Base-by-base conservation (phyloP, 1,284 basidiomycete species). In the Malassezia brasiliensis region DNA sequence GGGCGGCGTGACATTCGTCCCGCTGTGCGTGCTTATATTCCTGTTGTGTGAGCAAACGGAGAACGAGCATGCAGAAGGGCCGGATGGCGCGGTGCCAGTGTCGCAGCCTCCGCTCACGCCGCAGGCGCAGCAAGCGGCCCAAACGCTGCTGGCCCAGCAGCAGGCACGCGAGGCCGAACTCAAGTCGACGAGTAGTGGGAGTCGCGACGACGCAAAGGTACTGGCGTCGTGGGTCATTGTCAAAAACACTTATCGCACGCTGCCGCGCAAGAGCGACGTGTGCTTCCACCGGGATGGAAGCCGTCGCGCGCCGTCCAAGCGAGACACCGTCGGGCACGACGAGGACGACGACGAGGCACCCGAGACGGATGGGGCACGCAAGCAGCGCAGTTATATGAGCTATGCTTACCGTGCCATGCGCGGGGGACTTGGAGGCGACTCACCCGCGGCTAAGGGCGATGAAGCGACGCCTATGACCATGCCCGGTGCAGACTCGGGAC, bases 1-100 rank as follows among this genome's bases (percentile, higher is more conserved):
- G n/a, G 70, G 70, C 32, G 70, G 70, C 19, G 46, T 73, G 38
- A 73, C 70, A 37, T 72, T 73, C 52, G 60, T 71, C 4, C 70
- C 70, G 15, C 58, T 71, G 20, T 69, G 65, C 48, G 9, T 47
- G 17, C 19, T 47, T 5, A 7, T 34, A 1, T 67, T 38, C 10
- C 63, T 22, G 57, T 62, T 40, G 58, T 68, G 52, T 56, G 54
- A 48, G 42, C 42, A 28, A 25, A 25, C 22, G 15, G 32, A 15
- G 14, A 25, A 28, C 4, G 42, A 42, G 40, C 10, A 6, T 7
- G 25, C 4, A 7, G 25, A 28, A 4, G 25, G 4, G 25, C 7
- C 25, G 7, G 25, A 28, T 7, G 25, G 7, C 11, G 31, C 6
- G 31, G 7, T 11, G 11, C 31, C 11, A 6, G 31, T 11, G 32